Base-by-base conservation (phyloP, 2,329 filamentous ascomycete species). In the Cercospora berteroae region DNA sequence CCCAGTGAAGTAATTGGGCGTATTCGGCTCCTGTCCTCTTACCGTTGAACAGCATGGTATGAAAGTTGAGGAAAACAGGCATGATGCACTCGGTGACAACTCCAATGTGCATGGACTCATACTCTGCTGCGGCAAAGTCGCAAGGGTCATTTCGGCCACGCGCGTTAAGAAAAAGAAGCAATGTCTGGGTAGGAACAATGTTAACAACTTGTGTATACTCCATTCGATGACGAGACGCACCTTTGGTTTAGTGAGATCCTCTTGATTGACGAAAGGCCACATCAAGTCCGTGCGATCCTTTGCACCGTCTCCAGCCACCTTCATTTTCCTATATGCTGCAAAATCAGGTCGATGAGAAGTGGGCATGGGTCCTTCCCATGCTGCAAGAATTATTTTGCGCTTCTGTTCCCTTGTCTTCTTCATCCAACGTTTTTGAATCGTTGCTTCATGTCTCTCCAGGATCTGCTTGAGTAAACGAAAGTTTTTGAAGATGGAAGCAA, bases 391-490 rank as follows among this genome's bases (percentile, higher is more conserved):
- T n/a, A 69, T 55, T n/a, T 64, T 63, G 1, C 39, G 59, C 18
- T 55, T 59, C 55, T 69, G 66, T 16, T 62, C 63, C 12, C 64
- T 67, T 1, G 68, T 66, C 65, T 69, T 67, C 65, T 69, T 69
- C 52, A 60, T 39, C 33, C 33, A 36, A 2, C 33, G 33, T 4
- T 36, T 36, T 4, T 36, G 33, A 13, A 36, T 36, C 12, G 33
- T 36, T 16, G 33, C 33, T 36, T 36, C 33, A 5, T 36, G 33
- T 16, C 33, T 36, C 5, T 12, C 12, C 12, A 36, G 33, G 7
- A 36, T 36, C 33, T 36, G 10, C 3, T 33, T 33, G 10, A 33
- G 31, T 4, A 12, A 33, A 4, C 31, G 31, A 13, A 33, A 33
- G 10, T 33, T 33, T 33, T 13, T 33, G 31, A 33, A 33, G 31